A percentile compares a stretch with the other conserved stretches of the same genome.
phyloP scores from a whole-genome alignment of 345 rosid genomes.

The Eucalyptus tenuipes region DNA sequence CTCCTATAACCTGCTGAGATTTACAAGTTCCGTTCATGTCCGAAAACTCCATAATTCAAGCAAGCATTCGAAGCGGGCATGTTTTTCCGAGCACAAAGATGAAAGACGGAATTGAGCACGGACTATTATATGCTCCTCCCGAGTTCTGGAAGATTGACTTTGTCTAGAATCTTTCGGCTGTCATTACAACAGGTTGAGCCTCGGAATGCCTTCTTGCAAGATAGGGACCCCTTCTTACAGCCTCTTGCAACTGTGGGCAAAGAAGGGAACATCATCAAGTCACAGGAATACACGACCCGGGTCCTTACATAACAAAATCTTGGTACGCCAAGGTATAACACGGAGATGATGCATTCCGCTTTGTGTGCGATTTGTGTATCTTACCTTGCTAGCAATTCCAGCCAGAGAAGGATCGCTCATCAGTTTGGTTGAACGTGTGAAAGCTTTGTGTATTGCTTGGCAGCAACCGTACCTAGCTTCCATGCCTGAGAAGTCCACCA shows the following conservation, averaged over 20 bases:
- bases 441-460: constrained; percentile 53
- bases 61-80: background rate
- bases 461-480: constrained; percentile 70
- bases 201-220: constrained; percentile 32
- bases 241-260: constrained; percentile 70
- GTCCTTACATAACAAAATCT: background rate
- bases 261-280: background rate
- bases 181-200: constrained; percentile 65
- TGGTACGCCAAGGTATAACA: background rate
- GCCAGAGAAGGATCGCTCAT: constrained; percentile 40
- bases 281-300: background rate
- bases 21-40: background rate
- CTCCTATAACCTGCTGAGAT: background rate
- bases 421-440: constrained; percentile 38
- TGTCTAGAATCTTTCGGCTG: constrained; percentile 58
- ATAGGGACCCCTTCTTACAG: constrained; percentile 74
- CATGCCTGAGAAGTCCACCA: constrained; percentile 43
- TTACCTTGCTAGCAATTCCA: constrained; percentile 52
- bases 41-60: background rate
- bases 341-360: background rate
- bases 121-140: background rate
- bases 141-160: background rate
- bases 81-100: background rate
- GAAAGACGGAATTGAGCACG: background rate
- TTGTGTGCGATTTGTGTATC: background rate